A percentile compares a stretch with the other conserved stretches of the same genome.
phyloP scores from a whole-genome alignment of 306 rosid genomes.

The Astragalus membranaceus region DNA sequence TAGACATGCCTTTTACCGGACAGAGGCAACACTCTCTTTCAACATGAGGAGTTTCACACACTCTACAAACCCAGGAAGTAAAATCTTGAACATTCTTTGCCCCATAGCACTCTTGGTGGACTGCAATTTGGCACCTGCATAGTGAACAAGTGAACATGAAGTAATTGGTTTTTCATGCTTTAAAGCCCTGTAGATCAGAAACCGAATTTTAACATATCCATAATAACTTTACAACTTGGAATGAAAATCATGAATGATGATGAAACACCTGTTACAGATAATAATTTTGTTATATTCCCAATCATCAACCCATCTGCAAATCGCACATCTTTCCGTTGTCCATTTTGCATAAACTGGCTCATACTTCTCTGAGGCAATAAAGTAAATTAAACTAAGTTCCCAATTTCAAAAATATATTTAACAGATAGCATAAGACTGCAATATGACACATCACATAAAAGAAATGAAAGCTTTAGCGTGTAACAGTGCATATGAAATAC shows the following conservation, averaged over 20 bases:
- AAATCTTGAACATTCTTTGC: constrained; percentile 73
- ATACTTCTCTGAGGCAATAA: constrained; percentile 52
- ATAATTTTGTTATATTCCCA: constrained; percentile 91
- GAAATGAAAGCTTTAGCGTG: constrained; percentile 19
- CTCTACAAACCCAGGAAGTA: constrained; percentile 97
- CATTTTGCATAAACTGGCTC: constrained; percentile 74
- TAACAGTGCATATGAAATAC: constrained; percentile 7
- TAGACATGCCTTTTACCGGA: constrained; percentile 78
- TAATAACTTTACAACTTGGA: background rate
- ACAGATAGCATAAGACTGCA: constrained; percentile 6
- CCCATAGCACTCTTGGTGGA: constrained; percentile 98
- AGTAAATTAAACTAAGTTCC: constrained; percentile 21
- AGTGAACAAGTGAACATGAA: background rate
- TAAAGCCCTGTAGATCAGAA: constrained; percentile 8
- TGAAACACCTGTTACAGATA: constrained; percentile 79
- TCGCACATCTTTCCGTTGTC: constrained; percentile 88
- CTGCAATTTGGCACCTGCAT: constrained; percentile 88
- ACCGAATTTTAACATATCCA: constrained; percentile 2
- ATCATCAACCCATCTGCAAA: constrained; percentile 96
- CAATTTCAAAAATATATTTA: constrained; percentile 7
- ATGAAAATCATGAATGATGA: constrained; percentile 17
- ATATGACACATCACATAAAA: background rate
- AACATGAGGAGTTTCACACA: constrained; percentile 79
- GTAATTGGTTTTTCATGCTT: background rate
- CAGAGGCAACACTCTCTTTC: constrained; percentile 92